Base-by-base conservation (phyloP, 768 basidiomycete species). In the Suillus lakei region DNA sequence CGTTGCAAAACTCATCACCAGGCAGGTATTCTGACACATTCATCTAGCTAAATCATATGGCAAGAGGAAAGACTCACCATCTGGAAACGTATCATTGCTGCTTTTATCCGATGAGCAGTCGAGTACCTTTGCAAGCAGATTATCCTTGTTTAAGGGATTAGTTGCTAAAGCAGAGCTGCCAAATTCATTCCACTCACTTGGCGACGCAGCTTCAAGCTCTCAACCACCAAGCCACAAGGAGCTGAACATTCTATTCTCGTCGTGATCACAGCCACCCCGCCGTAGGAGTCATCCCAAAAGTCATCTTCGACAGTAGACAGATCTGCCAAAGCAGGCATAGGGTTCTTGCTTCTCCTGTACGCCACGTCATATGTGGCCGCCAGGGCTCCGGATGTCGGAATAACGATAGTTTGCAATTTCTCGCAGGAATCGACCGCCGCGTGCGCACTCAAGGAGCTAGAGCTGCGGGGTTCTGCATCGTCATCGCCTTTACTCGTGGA, bases 311-410 rank as follows among this genome's bases (percentile, higher is more conserved):
- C 89, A 6, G 84, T 83, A 26, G 69, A 69, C 53, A 92, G 68
- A 73, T 91, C 85, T 1, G 85, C 82, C 9, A 88, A 69, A 1
- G 84, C 85, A 3, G 79, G 78, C 69, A 81, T 81, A 1, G 81
- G 68, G 18, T 73, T 72, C 34, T 80, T 68, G 41, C 82, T 71
- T 43, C 85, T 80, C 62, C 78, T 75, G 68, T 93, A 95, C 2
- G 73, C 74, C 12, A 91, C 83, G 8, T 81, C 79, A 67, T 88
- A 87, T 2, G 74, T 78, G 21, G 84, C 77, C 41, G 79, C 80
- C 64, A 98, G 82, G 0, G 93, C 86, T 6, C 83, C 81, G n/a
- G 87, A 78, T 0, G 89, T 87, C 2, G 90, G 86, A 16, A 98
- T 83, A 6, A 82, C 75, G 16, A 96, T 73, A 12, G 92, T 90